Conservation (phyloP, 768 basidiomycete genomes). For the Phanerochaete carnosa region DNA sequence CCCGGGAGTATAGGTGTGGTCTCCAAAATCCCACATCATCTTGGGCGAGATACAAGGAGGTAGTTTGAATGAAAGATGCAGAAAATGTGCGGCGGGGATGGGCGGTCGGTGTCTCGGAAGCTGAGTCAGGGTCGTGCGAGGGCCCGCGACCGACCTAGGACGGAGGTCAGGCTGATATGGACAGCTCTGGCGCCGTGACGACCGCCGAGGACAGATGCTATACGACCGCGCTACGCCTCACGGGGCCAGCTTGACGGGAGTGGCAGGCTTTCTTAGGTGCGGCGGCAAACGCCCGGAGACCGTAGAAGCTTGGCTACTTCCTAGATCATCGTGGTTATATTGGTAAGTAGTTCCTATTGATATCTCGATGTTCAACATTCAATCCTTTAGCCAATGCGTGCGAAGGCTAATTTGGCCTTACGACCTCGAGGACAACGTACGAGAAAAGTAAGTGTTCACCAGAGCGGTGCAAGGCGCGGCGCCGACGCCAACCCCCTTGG, state of each 20-base stretch:
- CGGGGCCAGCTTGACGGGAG: neutral
- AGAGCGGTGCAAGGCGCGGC: too few relatives aligned
- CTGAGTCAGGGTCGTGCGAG: neutral
- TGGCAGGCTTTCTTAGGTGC: neutral
- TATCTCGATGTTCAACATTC: too few relatives aligned
- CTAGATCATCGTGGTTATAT: too few relatives aligned
- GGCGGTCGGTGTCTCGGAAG: neutral
- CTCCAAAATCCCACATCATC: slow-evolving; percentile 17
- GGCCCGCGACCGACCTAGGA: neutral
- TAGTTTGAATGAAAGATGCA: neutral
- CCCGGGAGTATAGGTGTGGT: slow-evolving; percentile 8
- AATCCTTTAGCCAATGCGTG: too few relatives aligned
- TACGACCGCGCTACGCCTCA: neutral
- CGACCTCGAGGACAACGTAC: too few relatives aligned
- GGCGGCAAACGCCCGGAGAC: neutral
- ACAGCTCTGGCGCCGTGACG: neutral
- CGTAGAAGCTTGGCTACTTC: too few relatives aligned
- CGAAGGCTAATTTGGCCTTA: too few relatives aligned
- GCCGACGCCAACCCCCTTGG: too few relatives aligned
- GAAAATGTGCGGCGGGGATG: neutral
- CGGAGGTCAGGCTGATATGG: neutral
- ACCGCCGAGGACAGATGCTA: neutral
- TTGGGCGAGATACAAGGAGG: neutral
- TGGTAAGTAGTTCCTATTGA: too few relatives aligned
- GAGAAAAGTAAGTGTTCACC: too few relatives aligned